Conservation (phyloP, 495 filamentous ascomycete species). For the Corynascus novoguineensis region DNA sequence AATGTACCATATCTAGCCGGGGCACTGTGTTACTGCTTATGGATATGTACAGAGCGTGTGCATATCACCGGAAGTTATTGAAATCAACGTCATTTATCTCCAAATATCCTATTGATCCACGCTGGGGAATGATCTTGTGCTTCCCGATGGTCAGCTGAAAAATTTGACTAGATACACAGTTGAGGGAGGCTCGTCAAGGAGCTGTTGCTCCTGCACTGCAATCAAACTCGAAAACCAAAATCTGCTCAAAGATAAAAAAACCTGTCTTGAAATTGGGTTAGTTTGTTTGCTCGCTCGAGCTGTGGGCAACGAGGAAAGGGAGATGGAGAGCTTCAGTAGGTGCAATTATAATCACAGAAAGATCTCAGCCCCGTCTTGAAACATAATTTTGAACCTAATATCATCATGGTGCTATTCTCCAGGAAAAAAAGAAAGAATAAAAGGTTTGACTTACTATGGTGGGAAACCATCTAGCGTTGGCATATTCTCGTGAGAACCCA, state of each 20-base stretch:
- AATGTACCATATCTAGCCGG: too few relatives aligned
- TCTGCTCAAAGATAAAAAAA: background rate
- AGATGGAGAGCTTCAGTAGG: constrained; percentile 4
- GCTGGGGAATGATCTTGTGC: too few relatives aligned
- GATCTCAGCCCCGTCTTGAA: constrained; percentile 16
- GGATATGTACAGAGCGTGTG: too few relatives aligned
- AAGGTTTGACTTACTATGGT: background rate
- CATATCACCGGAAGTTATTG: too few relatives aligned
- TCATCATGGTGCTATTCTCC: constrained; percentile 12
- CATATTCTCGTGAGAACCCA: background rate
- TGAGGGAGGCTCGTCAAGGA: too few relatives aligned
- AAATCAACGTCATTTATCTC: too few relatives aligned
- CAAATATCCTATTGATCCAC: too few relatives aligned
- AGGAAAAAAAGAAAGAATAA: background rate
- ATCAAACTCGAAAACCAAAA: too few relatives aligned
- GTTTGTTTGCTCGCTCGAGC: background rate
- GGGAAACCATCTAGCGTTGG: background rate
- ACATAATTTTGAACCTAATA: constrained; percentile 13
- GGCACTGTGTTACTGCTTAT: too few relatives aligned
- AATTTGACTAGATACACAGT: too few relatives aligned
- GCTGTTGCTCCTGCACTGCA: too few relatives aligned
- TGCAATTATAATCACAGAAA: constrained; percentile 14
- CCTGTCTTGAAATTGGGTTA: background rate
- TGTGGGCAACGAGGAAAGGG: background rate
- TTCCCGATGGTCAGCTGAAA: too few relatives aligned